Evolutionary conservation across 176 grass and related monocot genomes (phyloP).

Genomic region (Triticum urartu): DNA sequence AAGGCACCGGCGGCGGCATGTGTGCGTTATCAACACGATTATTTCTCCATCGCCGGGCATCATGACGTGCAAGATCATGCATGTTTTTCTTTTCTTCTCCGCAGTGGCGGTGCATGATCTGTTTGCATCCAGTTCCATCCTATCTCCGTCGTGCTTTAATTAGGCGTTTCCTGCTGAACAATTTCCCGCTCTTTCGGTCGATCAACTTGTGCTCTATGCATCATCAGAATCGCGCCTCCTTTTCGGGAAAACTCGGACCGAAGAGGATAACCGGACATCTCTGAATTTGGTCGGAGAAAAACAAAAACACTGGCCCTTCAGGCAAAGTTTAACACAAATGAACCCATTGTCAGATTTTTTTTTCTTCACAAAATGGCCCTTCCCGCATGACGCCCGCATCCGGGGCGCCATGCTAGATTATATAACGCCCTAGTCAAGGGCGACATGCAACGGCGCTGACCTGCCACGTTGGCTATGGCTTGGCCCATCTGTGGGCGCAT

Average conservation of each 20-base stretch:
- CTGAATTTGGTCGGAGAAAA: neutral
- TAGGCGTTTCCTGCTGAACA: too few species aligned
- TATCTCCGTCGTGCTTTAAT: neutral
- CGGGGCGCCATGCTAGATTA: too few species aligned
- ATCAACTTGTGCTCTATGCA: neutral
- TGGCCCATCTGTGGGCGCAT: too few species aligned
- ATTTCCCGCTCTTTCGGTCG: neutral
- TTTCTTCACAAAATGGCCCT: too few species aligned
- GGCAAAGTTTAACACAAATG: too few species aligned
- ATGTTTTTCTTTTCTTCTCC: neutral
- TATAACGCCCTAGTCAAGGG: too few species aligned
- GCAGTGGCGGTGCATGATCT: neutral
- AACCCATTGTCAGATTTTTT: too few species aligned
- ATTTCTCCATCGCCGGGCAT: neutral
- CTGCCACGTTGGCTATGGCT: too few species aligned
- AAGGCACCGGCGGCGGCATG: neutral
- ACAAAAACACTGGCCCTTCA: too few species aligned
- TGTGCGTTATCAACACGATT: neutral
- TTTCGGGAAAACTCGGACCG: neutral
- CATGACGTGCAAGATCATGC: neutral
- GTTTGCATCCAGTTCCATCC: constrained; percentile 13
- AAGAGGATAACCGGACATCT: neutral
- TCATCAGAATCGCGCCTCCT: neutral
- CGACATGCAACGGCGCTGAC: too few species aligned
- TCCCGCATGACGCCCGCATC: too few species aligned